A percentile compares a stretch with the other conserved stretches of the same genome.
Conservation (phyloP, 2,329 filamentous ascomycete species). For the Arthrinium puccinioides region DNA sequence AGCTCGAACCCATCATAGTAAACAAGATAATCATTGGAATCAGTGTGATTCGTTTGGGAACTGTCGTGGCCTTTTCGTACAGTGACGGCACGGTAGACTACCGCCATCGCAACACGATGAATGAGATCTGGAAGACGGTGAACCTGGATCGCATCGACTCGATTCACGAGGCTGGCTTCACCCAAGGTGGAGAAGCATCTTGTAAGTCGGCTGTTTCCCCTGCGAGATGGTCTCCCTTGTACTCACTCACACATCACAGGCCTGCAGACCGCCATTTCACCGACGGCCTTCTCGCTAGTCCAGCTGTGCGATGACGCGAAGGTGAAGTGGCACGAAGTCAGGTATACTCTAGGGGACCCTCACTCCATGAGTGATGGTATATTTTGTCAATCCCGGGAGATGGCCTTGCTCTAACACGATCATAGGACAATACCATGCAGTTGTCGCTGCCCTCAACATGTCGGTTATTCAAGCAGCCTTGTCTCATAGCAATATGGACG, state of each 20-base stretch:
- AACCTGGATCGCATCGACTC: conserved; percentile 61
- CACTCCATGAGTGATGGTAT: conserved; percentile 42
- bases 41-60: conserved; percentile 62
- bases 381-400: conserved; percentile 8
- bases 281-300: conserved; percentile 50
- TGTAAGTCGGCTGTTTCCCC: conserved; percentile 37
- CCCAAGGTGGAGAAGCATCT: conserved; percentile 57
- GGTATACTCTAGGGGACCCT: conserved; percentile 41
- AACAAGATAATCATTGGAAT: conserved; percentile 66
- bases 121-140: conserved; percentile 55
- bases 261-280: conserved; percentile 53
- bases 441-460: conserved; percentile 54
- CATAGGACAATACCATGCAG: conserved; percentile 46
- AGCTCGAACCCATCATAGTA: conserved; percentile 59
- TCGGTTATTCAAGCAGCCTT: conserved; percentile 38
- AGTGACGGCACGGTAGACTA: conserved; percentile 79
- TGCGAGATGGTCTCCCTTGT: not conserved
- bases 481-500: conserved; percentile 52
- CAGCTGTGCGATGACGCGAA: conserved; percentile 52
- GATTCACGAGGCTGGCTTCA: conserved; percentile 71
- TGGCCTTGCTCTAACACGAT: conserved; percentile 10
- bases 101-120: conserved; percentile 68
- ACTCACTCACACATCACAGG: conserved; percentile 28
- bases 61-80: conserved; percentile 63
- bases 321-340: conserved; percentile 50